These are phyloP conservation scores for Aspergillus pseudoviridinutans DNA, from an alignment of 2,329 filamentous ascomycete species.

Conservation along the genomic window DNA sequence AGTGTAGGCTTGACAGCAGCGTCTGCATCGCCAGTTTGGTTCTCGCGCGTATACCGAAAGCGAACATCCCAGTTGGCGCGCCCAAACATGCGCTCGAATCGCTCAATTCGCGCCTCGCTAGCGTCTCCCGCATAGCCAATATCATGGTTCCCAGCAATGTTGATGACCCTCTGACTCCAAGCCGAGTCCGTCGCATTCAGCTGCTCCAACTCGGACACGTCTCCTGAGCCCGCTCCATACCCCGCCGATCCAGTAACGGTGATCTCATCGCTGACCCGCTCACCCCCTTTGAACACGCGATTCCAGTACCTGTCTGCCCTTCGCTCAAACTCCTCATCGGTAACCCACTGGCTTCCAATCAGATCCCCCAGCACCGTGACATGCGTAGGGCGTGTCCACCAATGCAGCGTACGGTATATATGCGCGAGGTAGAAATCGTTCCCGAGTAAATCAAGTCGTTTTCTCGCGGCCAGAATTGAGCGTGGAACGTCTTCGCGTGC, in stretches of 20 bases:
- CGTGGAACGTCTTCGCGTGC: constrained; percentile 65
- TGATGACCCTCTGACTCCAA: constrained; percentile 79
- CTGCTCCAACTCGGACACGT: constrained; percentile 21
- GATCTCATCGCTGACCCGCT: constrained; percentile 54
- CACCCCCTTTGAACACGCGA: constrained; percentile 66
- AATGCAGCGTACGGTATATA: constrained; percentile 77
- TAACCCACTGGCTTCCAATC: constrained; percentile 92
- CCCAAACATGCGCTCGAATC: constrained; percentile 84
- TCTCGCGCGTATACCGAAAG: constrained; percentile 54
- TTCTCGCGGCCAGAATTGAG: constrained; percentile 64
- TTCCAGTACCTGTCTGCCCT: constrained; percentile 76
- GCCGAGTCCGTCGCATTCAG: constrained; percentile 39
- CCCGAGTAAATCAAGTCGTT: constrained; percentile 80
- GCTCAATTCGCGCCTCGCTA: constrained; percentile 65
- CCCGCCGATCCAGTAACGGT: constrained; percentile 27
- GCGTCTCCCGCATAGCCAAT: constrained; percentile 94
- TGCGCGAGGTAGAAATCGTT: constrained; percentile 96
- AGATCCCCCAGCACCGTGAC: constrained; percentile 86
- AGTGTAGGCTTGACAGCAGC: constrained; percentile 54
- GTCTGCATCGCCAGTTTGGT: not conserved
- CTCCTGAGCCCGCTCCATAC: constrained; percentile 39
- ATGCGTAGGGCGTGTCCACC: constrained; percentile 84
- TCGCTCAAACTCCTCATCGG: constrained; percentile 73
- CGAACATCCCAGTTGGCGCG: constrained; percentile 85
- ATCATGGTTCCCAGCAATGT: constrained; percentile 92